Conservation (phyloP, 2,329 filamentous ascomycete genomes). For the Beauveria sp. region DNA sequence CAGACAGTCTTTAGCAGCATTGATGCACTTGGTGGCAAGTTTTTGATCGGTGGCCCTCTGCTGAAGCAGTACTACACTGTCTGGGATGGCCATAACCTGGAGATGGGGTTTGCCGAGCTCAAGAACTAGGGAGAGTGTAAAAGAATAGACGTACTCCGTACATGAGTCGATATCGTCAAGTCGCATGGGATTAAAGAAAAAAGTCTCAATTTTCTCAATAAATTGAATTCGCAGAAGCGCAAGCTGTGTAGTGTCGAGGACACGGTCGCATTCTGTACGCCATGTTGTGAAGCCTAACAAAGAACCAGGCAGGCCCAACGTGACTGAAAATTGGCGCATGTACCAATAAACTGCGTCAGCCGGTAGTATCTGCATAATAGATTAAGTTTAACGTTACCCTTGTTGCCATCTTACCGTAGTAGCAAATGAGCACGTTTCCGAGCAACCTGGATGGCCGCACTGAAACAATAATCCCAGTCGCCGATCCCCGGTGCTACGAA, state of each 20-base stretch:
- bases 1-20: slow-evolving; percentile 23
- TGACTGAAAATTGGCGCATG: neutral
- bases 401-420: neutral
- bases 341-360: neutral
- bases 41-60: slow-evolving; percentile 26
- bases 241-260: neutral
- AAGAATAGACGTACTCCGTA: neutral
- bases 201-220: neutral
- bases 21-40: slow-evolving; percentile 16
- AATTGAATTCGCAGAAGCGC: too few species aligned
- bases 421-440: neutral
- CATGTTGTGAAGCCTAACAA: neutral
- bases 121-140: slow-evolving; percentile 2
- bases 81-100: slow-evolving; percentile 23
- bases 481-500: neutral
- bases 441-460: slow-evolving; percentile 5
- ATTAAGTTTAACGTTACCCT: slow-evolving; percentile 2
- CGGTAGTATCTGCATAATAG: neutral
- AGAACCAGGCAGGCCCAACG: neutral
- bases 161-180: neutral
- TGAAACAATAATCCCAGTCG: neutral
- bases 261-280: neutral
- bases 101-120: slow-evolving; percentile 19
- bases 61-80: slow-evolving; percentile 29
- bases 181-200: too few species aligned